Evolutionary conservation across 805 yeast species (phyloP).

Genomic region (Yamadazyma sp.): DNA sequence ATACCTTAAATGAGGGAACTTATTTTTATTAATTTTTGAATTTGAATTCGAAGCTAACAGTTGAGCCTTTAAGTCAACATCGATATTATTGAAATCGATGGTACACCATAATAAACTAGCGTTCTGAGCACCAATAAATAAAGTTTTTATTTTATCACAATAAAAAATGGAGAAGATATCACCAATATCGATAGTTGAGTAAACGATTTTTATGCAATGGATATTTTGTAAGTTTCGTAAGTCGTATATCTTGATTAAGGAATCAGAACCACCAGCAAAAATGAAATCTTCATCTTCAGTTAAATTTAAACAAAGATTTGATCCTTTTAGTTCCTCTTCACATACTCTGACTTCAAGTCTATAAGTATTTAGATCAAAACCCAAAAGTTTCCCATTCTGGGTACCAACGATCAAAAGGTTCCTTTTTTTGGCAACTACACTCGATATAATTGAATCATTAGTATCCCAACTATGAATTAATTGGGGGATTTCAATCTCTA

Average conservation of each 20-base stretch:
- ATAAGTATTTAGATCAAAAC: constrained; percentile 65
- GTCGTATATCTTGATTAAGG: constrained; percentile 84
- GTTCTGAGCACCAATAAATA: constrained; percentile 89
- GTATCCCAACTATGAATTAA: constrained; percentile 76
- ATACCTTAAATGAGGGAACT: constrained; percentile 59
- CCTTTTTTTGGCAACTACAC: constrained; percentile 56
- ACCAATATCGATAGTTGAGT: constrained; percentile 85
- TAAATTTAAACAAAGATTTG: constrained; percentile 68
- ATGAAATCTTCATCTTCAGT: constrained; percentile 54
- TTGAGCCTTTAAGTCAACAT: not conserved
- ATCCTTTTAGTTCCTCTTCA: constrained; percentile 54
- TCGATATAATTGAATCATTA: constrained; percentile 68
- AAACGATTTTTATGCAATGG: constrained; percentile 61
- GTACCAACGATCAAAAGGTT: constrained; percentile 82
- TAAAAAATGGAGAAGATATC: constrained; percentile 85
- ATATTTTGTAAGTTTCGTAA: constrained; percentile 33
- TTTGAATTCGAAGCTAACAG: not conserved
- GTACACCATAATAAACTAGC: constrained; percentile 80
- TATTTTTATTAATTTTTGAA: constrained; percentile 8
- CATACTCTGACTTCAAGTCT: constrained; percentile 32
- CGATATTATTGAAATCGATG: constrained; percentile 10
- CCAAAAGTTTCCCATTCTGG: constrained; percentile 75
- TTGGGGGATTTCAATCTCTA: constrained; percentile 1
- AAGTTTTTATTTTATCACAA: constrained; percentile 53
- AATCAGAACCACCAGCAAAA: constrained; percentile 88